Evolutionary conservation across 345 rosid species (phyloP).

Genomic region (Hevea brasiliensis): DNA sequence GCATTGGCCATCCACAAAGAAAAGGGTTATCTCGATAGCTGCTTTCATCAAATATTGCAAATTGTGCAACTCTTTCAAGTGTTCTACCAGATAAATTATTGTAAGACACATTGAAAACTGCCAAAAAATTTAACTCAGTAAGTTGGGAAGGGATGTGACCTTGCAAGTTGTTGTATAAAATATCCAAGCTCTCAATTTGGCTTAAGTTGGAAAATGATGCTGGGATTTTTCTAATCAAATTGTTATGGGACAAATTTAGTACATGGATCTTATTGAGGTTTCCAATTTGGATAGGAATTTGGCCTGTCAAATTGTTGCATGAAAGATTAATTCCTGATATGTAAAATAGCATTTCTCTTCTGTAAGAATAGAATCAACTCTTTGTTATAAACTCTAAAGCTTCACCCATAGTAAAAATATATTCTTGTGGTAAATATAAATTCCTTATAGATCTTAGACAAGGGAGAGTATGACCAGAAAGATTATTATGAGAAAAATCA

Average conservation of each 20-base stretch:
- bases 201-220: no score
- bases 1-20: background rate
- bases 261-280: background rate
- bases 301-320: no score
- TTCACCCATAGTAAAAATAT: background rate
- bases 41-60: no score
- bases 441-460: no score
- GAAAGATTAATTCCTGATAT: constrained; percentile 1
- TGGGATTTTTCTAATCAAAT: background rate
- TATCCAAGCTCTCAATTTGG: no score
- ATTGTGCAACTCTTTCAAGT: background rate
- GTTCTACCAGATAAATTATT: constrained; percentile 1
- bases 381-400: background rate
- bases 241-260: background rate
- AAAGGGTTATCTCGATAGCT: background rate
- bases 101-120: background rate
- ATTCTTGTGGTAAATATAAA: no score
- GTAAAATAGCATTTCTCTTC: background rate
- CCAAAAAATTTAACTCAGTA: no score
- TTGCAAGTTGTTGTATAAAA: no score
- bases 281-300: background rate
- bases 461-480: no score
- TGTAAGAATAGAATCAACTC: background rate
- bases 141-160: no score
- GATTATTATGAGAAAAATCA: no score